Percentiles rank a stretch among this genome's conserved stretches.
Evolutionary conservation across 2,329 filamentous ascomycete species (phyloP).

Genomic region (Hypoxylon sp.): DNA sequence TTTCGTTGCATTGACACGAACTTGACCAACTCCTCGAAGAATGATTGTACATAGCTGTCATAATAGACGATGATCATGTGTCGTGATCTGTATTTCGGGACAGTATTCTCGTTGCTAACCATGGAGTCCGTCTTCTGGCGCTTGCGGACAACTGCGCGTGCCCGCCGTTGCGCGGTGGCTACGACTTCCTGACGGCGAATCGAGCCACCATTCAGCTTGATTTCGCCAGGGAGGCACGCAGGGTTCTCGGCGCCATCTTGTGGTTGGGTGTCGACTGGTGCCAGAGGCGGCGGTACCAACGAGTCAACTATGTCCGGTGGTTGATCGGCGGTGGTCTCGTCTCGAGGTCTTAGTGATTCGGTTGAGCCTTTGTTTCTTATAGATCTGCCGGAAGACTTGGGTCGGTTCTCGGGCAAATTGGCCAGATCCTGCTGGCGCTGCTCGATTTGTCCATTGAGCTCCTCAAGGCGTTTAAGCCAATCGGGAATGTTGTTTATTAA

Average conservation of each 20-base stretch:
- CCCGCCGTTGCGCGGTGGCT: conserved; percentile 55
- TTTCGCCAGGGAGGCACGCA: conserved; percentile 48
- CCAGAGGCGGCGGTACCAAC: conserved; percentile 33
- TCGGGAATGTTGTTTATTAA: conserved; percentile 65
- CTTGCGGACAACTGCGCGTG: conserved; percentile 59
- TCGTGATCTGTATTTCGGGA: conserved; percentile 71
- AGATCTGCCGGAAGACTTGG: conserved; percentile 51
- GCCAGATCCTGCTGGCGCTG: conserved; percentile 69
- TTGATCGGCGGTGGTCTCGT: conserved; percentile 50
- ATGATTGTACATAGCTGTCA: conserved; percentile 83
- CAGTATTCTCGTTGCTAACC: conserved; percentile 57
- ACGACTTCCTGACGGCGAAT: conserved; percentile 55
- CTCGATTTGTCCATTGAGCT: conserved; percentile 68
- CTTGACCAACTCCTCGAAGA: conserved; percentile 83
- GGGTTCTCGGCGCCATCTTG: conserved; percentile 39
- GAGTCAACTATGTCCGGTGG: conserved; percentile 17
- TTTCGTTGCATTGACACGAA: conserved; percentile 83
- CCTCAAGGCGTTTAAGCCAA: conserved; percentile 67
- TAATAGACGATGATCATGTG: conserved; percentile 91
- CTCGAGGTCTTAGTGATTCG: conserved; percentile 61
- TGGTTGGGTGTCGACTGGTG: conserved; percentile 26
- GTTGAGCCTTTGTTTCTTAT: conserved; percentile 62
- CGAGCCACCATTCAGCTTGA: conserved; percentile 47
- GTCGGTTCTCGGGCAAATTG: conserved; percentile 50
- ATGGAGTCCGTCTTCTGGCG: conserved; percentile 62